Evolutionary conservation across 176 grass and related monocot genomes (phyloP), one percentile per base, ranked within the genome.

Genomic region (Oryza meyeriana): DNA sequence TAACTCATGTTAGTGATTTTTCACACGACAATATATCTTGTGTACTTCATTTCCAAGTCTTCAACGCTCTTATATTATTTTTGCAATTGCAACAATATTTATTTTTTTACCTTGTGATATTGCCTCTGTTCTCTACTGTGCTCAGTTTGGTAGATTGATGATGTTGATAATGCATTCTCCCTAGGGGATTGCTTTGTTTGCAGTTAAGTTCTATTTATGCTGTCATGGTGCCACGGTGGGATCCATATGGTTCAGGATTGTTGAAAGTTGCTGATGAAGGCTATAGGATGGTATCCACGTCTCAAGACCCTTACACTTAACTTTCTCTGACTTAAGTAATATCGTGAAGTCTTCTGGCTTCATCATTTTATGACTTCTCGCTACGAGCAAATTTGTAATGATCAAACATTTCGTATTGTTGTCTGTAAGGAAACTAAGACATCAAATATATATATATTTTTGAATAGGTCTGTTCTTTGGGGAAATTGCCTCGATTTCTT

Each of bases 331-430:
- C 24, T 41, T 41, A 58, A 33, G 50, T 41, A 63, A 65, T 41
- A 79, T 62, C 24, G 33, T 20, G 41, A 40, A 3, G 5, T 36
- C 57, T 32, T 52, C 40, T 72, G 59, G 27, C n/a, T 55, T n/a
- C 24, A 80, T 64, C 45, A 81, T 58, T 81, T 30, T 65, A 75
- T 75, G 44, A 69, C 59, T 64, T 36, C 20, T 29, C 25, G 47
- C 22, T 24, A 27, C 22, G 9, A 80, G 68, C n/a, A 67, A 59
- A 86, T 59, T 63, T 76, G 39, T 87, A 69, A 75, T 40, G 28
- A n/a, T 40, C 3, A 47, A 47, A 45, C 63, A 70, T 38, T 35
- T 38, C 31, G 10, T 18, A 12, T 77, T 63, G 17, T 76, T 76
- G 47, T 62, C 4, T 76, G 64, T 79, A 79, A 52, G 52, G 40